Percentiles rank a stretch among this genome's conserved stretches.
Evolutionary conservation across 2,329 filamentous ascomycete genomes (phyloP).

Genomic region (Epichloe sylvatica): DNA sequence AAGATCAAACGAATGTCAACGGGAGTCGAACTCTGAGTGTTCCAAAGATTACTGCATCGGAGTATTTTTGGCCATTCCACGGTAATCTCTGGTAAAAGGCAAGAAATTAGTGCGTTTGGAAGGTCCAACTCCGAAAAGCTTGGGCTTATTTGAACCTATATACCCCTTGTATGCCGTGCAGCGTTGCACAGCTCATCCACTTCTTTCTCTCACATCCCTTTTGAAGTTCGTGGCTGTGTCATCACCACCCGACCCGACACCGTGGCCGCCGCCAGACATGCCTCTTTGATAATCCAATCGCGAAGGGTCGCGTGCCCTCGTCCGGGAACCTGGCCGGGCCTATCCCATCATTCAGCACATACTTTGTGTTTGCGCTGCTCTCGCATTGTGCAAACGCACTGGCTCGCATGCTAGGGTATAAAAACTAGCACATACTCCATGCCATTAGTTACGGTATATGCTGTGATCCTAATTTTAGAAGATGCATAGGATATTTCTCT

Average conservation of each 20-base stretch:
- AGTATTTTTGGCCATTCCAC: constrained; percentile 9
- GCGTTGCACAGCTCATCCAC: neutral
- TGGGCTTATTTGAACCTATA: neutral
- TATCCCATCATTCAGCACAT: too few relatives aligned
- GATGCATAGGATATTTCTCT: too few relatives aligned
- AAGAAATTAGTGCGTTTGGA: constrained; percentile 9
- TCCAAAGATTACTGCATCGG: constrained; percentile 7
- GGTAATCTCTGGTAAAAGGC: constrained; percentile 10
- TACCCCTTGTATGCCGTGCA: neutral
- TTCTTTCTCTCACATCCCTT: too few relatives aligned
- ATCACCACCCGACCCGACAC: neutral
- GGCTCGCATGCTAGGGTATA: too few relatives aligned
- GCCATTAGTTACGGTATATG: too few relatives aligned
- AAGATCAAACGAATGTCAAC: neutral
- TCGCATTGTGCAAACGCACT: too few relatives aligned
- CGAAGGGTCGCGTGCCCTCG: too few relatives aligned
- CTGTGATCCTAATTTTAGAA: too few relatives aligned
- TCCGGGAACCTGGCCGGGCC: too few relatives aligned
- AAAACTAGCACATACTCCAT: too few relatives aligned
- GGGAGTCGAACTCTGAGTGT: constrained; percentile 1
- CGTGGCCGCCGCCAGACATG: neutral
- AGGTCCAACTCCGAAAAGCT: constrained; percentile 5
- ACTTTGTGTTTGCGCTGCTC: too few relatives aligned
- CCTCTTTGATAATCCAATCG: neutral
- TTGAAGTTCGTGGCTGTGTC: neutral